Evolutionary conservation across 768 basidiomycete genomes (phyloP), one percentile per base, ranked within the genome.

Genomic region (Tricholoma sp.): DNA sequence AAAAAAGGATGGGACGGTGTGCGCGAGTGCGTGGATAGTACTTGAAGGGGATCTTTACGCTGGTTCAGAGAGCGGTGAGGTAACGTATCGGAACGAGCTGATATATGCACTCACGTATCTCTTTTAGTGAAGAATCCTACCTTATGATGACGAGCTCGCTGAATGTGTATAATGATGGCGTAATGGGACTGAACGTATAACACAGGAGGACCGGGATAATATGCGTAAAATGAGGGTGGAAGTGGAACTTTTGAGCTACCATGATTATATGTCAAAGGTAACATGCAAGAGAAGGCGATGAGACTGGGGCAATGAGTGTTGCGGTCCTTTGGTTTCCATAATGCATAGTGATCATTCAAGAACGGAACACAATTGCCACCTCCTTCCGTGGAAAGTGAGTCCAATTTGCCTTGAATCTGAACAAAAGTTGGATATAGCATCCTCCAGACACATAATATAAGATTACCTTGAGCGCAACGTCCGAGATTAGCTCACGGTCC

Each of bases 21-120:
- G 87, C 77, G 17, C 82, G 77, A 49, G 76, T 75, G 44, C 78
- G 78, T 9, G 85, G 86, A 42, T 57, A 59, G 58, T 87, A 86
- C 3, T 66, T 65, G 56, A 88, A 72, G 1, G 79, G 79, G 1
- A 82, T 66, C 17, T 24, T 45, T 58, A 32, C 8, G 12, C 29
- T 37, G 47, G n/a, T 4, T 24, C 24, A 24, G 7, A 11, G n/a
- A 41, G 18, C 20, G 36, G 33, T 18, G 13, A 9, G 29, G 57
- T 17, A 39, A 42, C 20, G 51, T 41, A 6, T 59, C 70, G 59
- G 32, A n/a, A 29, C 24, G 5, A 63, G 39, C 4, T 24, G 17
- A 41, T 8, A n/a, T 6, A 34, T 41, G 13, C 7, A 17, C 74
- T 45, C 62, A 85, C 85, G 61, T 69, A 66, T 80, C 77, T 11